Evolutionary conservation across 306 rosid genomes (phyloP), one percentile per base, ranked within the genome.

Genomic region (Canavalia ensiformis): DNA sequence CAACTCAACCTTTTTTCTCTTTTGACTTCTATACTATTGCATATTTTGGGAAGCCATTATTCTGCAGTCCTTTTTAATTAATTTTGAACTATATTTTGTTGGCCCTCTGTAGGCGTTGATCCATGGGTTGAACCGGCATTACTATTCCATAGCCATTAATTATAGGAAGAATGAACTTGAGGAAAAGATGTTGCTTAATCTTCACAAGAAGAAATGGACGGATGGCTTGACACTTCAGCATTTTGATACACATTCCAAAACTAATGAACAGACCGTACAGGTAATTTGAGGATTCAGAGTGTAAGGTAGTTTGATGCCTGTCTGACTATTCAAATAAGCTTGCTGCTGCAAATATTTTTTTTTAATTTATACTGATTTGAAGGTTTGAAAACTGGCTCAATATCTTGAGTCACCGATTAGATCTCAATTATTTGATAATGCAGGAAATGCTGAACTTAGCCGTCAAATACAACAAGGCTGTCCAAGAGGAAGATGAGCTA

Each of bases 131-230:
- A 94, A 94, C 83, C 88, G 98, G 39, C 98, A 94, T 85, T 94
- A 92, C 81, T 94, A 92, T 83, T 94, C 97, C 1, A 91, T 92
- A 77, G 98, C 97, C 55, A 94, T 94, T 79, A 94, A 91, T 78
- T 94, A 91, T 86, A 83, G 97, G 87, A 94, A 92, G 87, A 94
- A 91, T 86, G 98, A 94, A 68, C 97, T 94, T 6, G 97, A 94
- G 88, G 98, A 94, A 87, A 92, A 92, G 88, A 94, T 94, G 98
- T 75, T 94, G 47, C 94, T 90, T 68, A 94, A 91, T 83, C 98
- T 94, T 80, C 97, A 94, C 84, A 94, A 94, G 90, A 94, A 94
- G 93, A 92, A 94, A 79, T 94, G 97, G 97, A 94, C 97, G 28
- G 97, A 94, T 83, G 98, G 98, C 75, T 82, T 94, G 82, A 94